A percentile compares a stretch with the other conserved stretches of the same genome.
phyloP scores from a whole-genome alignment of 257 asterid species.

The Nicotiana attenuata region DNA sequence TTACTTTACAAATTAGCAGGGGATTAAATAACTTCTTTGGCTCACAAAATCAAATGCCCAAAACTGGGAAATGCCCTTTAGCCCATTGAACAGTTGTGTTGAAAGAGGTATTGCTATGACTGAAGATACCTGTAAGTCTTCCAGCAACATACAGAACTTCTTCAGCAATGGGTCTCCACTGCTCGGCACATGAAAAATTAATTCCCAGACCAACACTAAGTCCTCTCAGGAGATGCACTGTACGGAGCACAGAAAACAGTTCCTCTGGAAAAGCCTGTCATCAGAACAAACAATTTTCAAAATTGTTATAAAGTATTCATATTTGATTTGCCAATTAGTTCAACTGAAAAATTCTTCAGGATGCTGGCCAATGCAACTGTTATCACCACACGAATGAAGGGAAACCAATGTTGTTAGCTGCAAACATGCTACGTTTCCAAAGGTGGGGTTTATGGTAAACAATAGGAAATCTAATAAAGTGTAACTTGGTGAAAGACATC shows the following conservation, averaged over 20 bases:
- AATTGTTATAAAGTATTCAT: background rate
- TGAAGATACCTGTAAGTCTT: slow-evolving; percentile 51
- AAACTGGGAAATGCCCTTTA: background rate
- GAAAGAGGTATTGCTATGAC: background rate
- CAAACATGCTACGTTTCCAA: background rate
- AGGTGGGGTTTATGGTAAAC: background rate
- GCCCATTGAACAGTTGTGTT: background rate
- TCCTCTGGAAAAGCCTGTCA: slow-evolving; percentile 91
- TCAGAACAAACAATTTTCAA: slow-evolving; percentile 3
- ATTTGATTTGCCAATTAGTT: background rate
- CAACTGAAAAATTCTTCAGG: background rate
- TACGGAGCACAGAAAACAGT: slow-evolving; percentile 91
- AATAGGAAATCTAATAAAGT: background rate
- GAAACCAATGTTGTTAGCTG: background rate
- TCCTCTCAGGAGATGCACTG: slow-evolving; percentile 89
- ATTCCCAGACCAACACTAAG: slow-evolving; percentile 95
- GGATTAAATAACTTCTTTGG: background rate
- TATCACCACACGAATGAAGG: background rate
- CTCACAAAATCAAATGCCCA: background rate
- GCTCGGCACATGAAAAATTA: slow-evolving; percentile 89
- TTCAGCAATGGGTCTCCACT: slow-evolving; percentile 95
- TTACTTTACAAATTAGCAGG: background rate
- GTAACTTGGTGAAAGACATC: background rate
- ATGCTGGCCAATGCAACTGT: background rate
- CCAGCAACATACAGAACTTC: slow-evolving; percentile 75